These are phyloP conservation scores for Abrus pulchellus DNA, from an alignment of 306 rosid genomes.

Conservation along the genomic window DNA sequence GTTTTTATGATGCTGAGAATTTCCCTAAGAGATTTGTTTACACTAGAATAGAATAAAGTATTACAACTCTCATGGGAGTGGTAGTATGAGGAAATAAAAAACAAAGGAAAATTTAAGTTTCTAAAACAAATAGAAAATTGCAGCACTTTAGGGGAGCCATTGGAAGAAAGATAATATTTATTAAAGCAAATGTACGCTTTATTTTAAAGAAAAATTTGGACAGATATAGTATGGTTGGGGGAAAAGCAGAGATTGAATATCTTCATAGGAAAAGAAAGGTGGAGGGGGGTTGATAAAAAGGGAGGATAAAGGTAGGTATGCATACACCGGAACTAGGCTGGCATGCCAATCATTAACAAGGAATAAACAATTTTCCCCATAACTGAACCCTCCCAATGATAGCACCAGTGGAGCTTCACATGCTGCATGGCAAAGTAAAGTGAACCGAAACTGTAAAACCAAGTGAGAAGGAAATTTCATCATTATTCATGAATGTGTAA, in stretches of 20 bases:
- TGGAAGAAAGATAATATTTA: conserved; percentile 23
- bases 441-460: conserved; percentile 93
- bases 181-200: conserved; percentile 13
- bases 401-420: conserved; percentile 95
- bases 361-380: conserved; percentile 80
- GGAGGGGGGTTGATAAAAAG: neutral
- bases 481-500: conserved; percentile 46
- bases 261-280: conserved; percentile 12
- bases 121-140: conserved; percentile 36
- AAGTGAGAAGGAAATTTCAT: conserved; percentile 58
- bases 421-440: conserved; percentile 94
- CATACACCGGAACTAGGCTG: conserved; percentile 89
- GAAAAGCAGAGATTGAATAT: neutral
- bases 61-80: too few relatives aligned
- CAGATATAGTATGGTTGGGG: conserved; percentile 3
- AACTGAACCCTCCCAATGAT: conserved; percentile 85
- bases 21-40: neutral
- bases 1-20: neutral
- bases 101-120: conserved; percentile 1
- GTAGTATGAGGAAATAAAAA: too few relatives aligned
- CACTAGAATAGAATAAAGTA: neutral
- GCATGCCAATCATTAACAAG: conserved; percentile 96
- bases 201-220: conserved; percentile 32
- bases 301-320: conserved; percentile 24
- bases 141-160: conserved; percentile 22